These are phyloP conservation scores for Globisporangium ultimum DNA, from an alignment of 352 stramenopile species.

Conservation along the genomic window DNA sequence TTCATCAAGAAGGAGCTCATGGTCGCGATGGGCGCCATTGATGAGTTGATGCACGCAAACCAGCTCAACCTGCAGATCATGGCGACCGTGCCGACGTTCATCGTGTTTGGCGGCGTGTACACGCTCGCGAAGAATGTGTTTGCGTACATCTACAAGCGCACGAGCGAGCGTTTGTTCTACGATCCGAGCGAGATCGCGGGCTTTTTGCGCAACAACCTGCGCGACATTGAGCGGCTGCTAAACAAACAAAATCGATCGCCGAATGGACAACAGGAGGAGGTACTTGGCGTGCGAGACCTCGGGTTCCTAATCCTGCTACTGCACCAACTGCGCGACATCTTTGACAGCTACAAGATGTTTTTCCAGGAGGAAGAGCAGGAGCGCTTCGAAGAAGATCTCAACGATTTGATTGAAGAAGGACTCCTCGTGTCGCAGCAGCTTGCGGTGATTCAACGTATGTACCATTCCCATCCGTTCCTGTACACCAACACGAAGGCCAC, in stretches of 20 bases:
- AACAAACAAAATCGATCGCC: slow-evolving; percentile 73
- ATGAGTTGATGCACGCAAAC: slow-evolving; percentile 86
- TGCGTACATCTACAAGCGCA: slow-evolving; percentile 70
- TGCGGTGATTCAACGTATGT: slow-evolving; percentile 86
- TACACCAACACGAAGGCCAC: slow-evolving; percentile 45
- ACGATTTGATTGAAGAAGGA: slow-evolving; percentile 75
- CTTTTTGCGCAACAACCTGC: slow-evolving; percentile 75
- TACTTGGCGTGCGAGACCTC: slow-evolving; percentile 64
- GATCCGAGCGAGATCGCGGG: slow-evolving; percentile 69
- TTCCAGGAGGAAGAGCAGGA: slow-evolving; percentile 80
- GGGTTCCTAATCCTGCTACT: slow-evolving; percentile 71
- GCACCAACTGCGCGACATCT: slow-evolving; percentile 73
- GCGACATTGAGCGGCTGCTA: slow-evolving; percentile 79
- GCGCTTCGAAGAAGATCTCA: slow-evolving; percentile 80
- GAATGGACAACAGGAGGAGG: slow-evolving; percentile 13
- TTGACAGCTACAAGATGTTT: slow-evolving; percentile 61
- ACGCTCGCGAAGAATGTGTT: slow-evolving; percentile 51
- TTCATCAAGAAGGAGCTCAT: slow-evolving; percentile 90
- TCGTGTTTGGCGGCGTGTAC: slow-evolving; percentile 75
- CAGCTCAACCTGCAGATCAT: slow-evolving; percentile 86
- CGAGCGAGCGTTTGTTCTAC: slow-evolving; percentile 77
- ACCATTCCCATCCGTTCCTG: slow-evolving; percentile 80
- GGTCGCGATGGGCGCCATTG: slow-evolving; percentile 84
- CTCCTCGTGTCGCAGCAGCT: slow-evolving; percentile 77
- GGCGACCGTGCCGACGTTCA: slow-evolving; percentile 80